Conservation (phyloP, 352 stramenopile species). For the Pythium oligandrum region DNA sequence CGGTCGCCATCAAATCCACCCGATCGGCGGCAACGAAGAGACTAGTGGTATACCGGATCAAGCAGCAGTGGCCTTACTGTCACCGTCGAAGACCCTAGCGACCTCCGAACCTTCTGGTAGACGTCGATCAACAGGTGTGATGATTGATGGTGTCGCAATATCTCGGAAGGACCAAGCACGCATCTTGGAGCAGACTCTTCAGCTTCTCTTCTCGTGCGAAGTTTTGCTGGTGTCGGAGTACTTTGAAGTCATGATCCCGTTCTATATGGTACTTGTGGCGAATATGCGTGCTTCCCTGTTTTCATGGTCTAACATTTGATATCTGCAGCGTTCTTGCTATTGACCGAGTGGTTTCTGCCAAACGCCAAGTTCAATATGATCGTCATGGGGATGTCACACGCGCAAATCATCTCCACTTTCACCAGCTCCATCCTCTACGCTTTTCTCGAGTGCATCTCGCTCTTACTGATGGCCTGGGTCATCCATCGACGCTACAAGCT, state of each 20-base stretch:
- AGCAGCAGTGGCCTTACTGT: too few species aligned
- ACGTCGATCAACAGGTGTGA: neutral
- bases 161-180: conserved; percentile 7
- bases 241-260: conserved; percentile 16
- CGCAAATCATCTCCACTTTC: conserved; percentile 1
- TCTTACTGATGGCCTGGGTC: conserved; percentile 1
- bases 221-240: conserved; percentile 15
- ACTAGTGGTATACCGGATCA: too few species aligned
- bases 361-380: neutral
- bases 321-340: too few species aligned
- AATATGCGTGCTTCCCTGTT: too few species aligned
- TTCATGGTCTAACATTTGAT: too few species aligned
- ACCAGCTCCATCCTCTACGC: conserved; percentile 1
- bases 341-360: too few species aligned
- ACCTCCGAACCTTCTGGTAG: too few species aligned
- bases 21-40: too few species aligned
- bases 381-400: conserved; percentile 1
- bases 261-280: too few species aligned
- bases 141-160: neutral
- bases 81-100: too few species aligned
- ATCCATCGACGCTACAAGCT: conserved; percentile 6
- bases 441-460: conserved; percentile 3
- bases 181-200: conserved; percentile 14
- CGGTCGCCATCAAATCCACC: too few species aligned
- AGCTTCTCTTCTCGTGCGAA: conserved; percentile 13